These are phyloP conservation scores for Amniculicola lignicola DNA, from an alignment of 495 filamentous ascomycete genomes.

Conservation along the genomic window DNA sequence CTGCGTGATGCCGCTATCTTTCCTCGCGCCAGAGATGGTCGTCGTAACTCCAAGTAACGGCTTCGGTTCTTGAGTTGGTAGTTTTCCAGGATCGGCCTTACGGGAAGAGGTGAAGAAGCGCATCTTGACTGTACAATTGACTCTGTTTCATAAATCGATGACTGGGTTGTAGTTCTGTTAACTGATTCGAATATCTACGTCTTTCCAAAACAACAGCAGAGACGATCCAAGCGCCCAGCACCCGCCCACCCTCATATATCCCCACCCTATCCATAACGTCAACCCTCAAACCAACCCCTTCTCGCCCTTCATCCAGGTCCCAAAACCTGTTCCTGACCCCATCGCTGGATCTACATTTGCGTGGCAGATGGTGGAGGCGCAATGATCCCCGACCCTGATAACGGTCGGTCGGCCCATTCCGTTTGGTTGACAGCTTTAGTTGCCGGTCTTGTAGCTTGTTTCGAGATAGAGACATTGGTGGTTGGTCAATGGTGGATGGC, in stretches of 20 bases:
- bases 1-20: too few relatives aligned
- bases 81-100: background rate
- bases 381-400: constrained; percentile 1
- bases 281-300: background rate
- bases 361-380: background rate
- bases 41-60: too few relatives aligned
- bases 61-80: background rate
- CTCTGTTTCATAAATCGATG: too few relatives aligned
- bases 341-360: background rate
- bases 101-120: background rate
- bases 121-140: too few relatives aligned
- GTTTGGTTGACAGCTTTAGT: background rate
- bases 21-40: too few relatives aligned
- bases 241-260: too few relatives aligned
- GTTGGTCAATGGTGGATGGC: too few relatives aligned
- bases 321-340: constrained; percentile 12
- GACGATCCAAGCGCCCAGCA: too few relatives aligned
- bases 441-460: constrained; percentile 3
- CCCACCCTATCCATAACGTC: too few relatives aligned
- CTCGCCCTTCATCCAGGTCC: background rate
- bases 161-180: too few relatives aligned
- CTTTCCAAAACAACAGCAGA: background rate
- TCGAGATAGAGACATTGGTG: constrained; percentile 2
- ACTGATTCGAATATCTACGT: too few relatives aligned
- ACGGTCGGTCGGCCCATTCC: background rate